Evolutionary conservation across 805 yeast genomes (phyloP).

Genomic region (Lachancea dasiensis): DNA sequence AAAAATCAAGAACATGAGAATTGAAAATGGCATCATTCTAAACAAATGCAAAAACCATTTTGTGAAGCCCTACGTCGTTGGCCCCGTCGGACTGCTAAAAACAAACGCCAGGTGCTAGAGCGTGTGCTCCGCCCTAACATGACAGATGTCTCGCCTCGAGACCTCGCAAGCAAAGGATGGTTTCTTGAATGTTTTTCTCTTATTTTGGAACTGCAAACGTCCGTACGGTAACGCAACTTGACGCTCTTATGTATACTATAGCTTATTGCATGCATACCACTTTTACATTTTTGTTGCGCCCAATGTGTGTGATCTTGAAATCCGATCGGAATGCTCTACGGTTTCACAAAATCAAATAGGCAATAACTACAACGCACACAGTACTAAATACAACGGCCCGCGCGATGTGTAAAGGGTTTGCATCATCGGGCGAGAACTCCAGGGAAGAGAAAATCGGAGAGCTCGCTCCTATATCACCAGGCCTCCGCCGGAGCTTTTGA

Average conservation of each 20-base stretch:
- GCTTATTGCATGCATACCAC: too few relatives aligned
- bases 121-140: neutral
- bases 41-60: slow-evolving; percentile 27
- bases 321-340: too few relatives aligned
- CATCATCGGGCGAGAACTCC: slow-evolving; percentile 20
- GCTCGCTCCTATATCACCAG: too few relatives aligned
- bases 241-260: neutral
- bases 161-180: too few relatives aligned
- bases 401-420: slow-evolving; percentile 20
- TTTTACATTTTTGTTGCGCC: too few relatives aligned
- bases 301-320: too few relatives aligned
- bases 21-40: slow-evolving; percentile 11
- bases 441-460: slow-evolving; percentile 14
- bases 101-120: slow-evolving; percentile 9
- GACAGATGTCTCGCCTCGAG: too few relatives aligned
- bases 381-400: slow-evolving; percentile 15
- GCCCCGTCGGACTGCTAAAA: slow-evolving; percentile 27
- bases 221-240: too few relatives aligned
- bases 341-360: slow-evolving; percentile 7
- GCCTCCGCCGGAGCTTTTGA: too few relatives aligned
- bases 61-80: slow-evolving; percentile 25
- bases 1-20: slow-evolving; percentile 7
- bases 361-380: slow-evolving; percentile 10
- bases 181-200: too few relatives aligned
- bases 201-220: too few relatives aligned